Conservation (phyloP, 2,329 filamentous ascomycete genomes). For the Periconia sp. region DNA sequence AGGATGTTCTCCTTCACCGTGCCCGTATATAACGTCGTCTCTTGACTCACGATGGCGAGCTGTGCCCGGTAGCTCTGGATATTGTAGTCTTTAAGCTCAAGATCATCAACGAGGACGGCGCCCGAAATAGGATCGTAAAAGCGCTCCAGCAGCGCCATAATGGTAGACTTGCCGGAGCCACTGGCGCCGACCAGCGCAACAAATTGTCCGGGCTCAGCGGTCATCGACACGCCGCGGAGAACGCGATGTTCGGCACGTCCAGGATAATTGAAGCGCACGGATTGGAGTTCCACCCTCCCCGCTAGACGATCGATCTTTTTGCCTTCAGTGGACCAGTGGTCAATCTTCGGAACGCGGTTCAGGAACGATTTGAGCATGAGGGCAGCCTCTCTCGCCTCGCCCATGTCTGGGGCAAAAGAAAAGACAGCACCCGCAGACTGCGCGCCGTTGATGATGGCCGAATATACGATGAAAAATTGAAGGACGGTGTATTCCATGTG, state of each 20-base stretch:
- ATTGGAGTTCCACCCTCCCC: slow-evolving; percentile 84
- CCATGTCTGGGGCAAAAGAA: slow-evolving; percentile 95
- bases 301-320: slow-evolving; percentile 59
- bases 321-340: slow-evolving; percentile 49
- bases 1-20: slow-evolving; percentile 89
- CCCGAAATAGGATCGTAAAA: slow-evolving; percentile 92
- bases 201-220: slow-evolving; percentile 78
- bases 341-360: slow-evolving; percentile 78
- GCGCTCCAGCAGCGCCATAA: slow-evolving; percentile 87
- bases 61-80: slow-evolving; percentile 84
- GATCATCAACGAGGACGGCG: slow-evolving; percentile 79
- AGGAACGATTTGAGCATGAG: slow-evolving; percentile 81
- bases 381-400: slow-evolving; percentile 87
- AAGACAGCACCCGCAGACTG: slow-evolving; percentile 94
- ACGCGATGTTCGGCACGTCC: slow-evolving; percentile 92
- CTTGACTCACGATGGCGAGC: slow-evolving; percentile 92
- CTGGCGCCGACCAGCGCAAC: slow-evolving; percentile 91
- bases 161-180: slow-evolving; percentile 93
- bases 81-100: slow-evolving; percentile 77
- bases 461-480: slow-evolving; percentile 93
- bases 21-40: slow-evolving; percentile 93
- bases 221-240: slow-evolving; percentile 79
- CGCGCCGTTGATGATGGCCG: slow-evolving; percentile 85
- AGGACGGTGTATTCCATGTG: slow-evolving; percentile 68
- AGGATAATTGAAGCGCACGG: slow-evolving; percentile 94